These are phyloP conservation scores for Aureobasidium namibiae DNA, from an alignment of 2,329 filamentous ascomycete genomes.

Conservation along the genomic window DNA sequence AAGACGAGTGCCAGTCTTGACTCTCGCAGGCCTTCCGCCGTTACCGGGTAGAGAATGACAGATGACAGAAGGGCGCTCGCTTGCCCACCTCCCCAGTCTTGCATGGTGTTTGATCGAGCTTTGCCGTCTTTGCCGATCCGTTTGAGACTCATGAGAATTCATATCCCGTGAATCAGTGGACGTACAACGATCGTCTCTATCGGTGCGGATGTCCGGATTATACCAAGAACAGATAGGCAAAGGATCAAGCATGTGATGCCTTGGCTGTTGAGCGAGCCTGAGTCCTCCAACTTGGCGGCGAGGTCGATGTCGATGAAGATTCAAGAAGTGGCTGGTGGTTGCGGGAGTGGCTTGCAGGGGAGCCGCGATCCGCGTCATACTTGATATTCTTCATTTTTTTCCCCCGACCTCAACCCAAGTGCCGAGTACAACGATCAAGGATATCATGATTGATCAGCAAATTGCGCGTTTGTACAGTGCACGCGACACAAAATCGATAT, in stretches of 20 bases:
- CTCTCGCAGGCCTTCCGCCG: constrained; percentile 3
- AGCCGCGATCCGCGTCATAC: neutral
- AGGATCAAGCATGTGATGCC: neutral
- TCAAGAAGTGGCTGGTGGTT: neutral
- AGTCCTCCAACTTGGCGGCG: neutral
- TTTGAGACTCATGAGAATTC: neutral
- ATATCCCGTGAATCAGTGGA: neutral
- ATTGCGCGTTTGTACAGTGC: neutral
- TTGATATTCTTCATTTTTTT: neutral
- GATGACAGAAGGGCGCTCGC: neutral
- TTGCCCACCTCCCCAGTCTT: neutral
- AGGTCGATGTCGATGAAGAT: neutral
- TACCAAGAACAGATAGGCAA: neutral
- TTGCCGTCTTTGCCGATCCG: constrained; percentile 8
- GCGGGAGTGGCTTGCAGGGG: constrained; percentile 6
- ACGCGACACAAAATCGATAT: neutral
- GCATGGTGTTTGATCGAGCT: neutral
- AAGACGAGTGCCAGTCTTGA: constrained; percentile 14
- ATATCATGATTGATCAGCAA: neutral
- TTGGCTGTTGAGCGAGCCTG: neutral
- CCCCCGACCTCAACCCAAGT: neutral
- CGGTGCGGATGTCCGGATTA: neutral
- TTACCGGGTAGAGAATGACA: constrained; percentile 2
- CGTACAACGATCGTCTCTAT: neutral
- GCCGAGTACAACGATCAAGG: neutral